Evolutionary conservation across 1,284 basidiomycete genomes (phyloP).

Genomic region (Xanthoconium separans): DNA sequence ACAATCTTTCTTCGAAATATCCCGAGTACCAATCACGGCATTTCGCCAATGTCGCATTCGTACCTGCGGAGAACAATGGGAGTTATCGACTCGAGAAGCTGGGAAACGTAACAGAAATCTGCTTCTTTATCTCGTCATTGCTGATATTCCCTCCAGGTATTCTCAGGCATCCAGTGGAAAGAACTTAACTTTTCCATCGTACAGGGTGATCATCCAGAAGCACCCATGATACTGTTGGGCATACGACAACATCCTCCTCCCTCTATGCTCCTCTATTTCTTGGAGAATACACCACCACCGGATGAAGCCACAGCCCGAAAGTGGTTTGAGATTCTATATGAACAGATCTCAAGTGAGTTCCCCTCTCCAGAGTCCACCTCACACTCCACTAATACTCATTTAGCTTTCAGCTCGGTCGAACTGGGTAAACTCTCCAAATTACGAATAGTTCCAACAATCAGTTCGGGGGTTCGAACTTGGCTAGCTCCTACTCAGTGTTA

Average conservation of each 20-base stretch:
- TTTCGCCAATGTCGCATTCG: background rate
- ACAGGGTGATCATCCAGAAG: background rate
- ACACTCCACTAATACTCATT: background rate
- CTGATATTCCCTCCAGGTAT: background rate
- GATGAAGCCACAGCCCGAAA: background rate
- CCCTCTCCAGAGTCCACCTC: too few species aligned
- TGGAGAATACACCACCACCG: background rate
- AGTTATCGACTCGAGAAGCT: background rate
- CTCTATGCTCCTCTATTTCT: background rate
- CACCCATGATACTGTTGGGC: background rate
- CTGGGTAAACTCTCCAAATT: background rate
- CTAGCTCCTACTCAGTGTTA: conserved; percentile 8
- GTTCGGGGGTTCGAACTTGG: background rate
- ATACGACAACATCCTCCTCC: background rate
- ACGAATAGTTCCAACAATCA: conserved; percentile 5
- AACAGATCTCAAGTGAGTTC: background rate
- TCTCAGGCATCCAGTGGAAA: background rate
- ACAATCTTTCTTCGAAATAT: background rate
- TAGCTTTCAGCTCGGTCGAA: conserved; percentile 1
- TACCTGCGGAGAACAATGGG: background rate
- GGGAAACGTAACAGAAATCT: background rate
- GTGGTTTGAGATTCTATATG: background rate
- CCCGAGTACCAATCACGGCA: background rate
- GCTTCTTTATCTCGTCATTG: background rate
- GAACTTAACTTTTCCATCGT: background rate